Conservation (phyloP, 345 rosid species). For the Camelina hispida region DNA sequence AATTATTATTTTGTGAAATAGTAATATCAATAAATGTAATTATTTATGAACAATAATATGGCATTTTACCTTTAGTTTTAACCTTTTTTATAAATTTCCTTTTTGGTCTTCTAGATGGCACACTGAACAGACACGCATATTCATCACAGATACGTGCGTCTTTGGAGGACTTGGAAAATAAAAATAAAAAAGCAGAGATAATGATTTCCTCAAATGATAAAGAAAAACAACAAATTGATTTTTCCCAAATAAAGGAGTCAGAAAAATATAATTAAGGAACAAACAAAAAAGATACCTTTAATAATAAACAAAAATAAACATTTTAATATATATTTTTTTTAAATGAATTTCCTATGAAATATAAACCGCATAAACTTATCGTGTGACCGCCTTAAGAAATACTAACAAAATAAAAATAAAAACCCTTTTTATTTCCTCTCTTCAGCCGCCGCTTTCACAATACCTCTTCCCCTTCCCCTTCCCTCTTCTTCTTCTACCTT, state of each 20-base stretch:
- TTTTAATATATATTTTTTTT: no score
- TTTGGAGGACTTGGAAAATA: slow-evolving; percentile 32
- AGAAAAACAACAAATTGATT: slow-evolving; percentile 24
- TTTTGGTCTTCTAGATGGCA: slow-evolving; percentile 24
- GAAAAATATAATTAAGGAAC: slow-evolving; percentile 24
- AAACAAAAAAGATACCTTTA: slow-evolving; percentile 38
- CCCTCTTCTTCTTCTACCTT: slow-evolving; percentile 16
- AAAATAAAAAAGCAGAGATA: slow-evolving; percentile 26
- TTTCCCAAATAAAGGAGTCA: slow-evolving; percentile 37
- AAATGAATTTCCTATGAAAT: slow-evolving; percentile 33
- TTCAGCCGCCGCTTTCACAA: slow-evolving; percentile 47
- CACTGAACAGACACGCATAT: slow-evolving; percentile 46
- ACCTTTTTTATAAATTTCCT: background rate
- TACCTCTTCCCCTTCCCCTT: slow-evolving; percentile 29
- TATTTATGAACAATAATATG: slow-evolving; percentile 17
- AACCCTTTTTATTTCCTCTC: slow-evolving; percentile 35
- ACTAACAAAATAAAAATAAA: background rate
- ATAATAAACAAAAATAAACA: slow-evolving; percentile 32
- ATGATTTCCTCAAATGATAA: slow-evolving; percentile 31
- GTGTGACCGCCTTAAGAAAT: slow-evolving; percentile 46
- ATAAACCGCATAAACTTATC: slow-evolving; percentile 44
- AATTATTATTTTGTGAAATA: background rate
- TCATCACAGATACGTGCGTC: slow-evolving; percentile 40
- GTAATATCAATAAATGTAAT: slow-evolving; percentile 26
- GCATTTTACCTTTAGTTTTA: background rate